Percentiles rank a stretch among this genome's conserved stretches.
Conservation (phyloP, 2,329 filamentous ascomycete genomes). For the Nemania serpens region DNA sequence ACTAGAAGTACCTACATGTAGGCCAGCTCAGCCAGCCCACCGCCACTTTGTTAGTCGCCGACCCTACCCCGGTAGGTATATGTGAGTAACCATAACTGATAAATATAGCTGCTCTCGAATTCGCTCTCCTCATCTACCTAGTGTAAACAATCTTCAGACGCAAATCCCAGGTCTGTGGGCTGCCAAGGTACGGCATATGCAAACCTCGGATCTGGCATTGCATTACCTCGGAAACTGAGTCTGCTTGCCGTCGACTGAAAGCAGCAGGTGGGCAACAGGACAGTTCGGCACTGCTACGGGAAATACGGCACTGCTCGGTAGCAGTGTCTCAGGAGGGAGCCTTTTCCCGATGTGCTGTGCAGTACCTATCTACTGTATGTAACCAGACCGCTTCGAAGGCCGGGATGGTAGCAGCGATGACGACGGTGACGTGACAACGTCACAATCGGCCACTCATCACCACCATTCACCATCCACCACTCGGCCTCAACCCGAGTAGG, state of each 20-base stretch:
- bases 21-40: not conserved
- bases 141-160: not conserved
- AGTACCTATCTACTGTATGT: constrained; percentile 10
- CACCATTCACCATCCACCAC: constrained; percentile 1
- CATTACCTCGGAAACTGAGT: constrained; percentile 12
- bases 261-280: not conserved
- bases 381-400: constrained; percentile 7
- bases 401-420: not conserved
- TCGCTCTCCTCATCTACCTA: constrained; percentile 19
- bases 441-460: constrained; percentile 1
- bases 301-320: constrained; percentile 19
- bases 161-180: constrained; percentile 21
- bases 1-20: not conserved
- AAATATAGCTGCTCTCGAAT: constrained; percentile 6
- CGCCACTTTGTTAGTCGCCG: not conserved
- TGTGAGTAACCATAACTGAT: not conserved
- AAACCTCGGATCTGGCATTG: constrained; percentile 29
- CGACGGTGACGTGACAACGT: constrained; percentile 12
- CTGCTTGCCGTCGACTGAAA: constrained; percentile 2
- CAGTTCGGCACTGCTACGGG: constrained; percentile 1
- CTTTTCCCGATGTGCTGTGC: constrained; percentile 10
- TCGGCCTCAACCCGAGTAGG: constrained; percentile 2
- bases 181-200: constrained; percentile 28
- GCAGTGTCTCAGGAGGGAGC: constrained; percentile 13
- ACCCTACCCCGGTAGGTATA: no score